Percentiles rank a stretch among this genome's conserved stretches.
These are phyloP conservation scores for Mesotaenium endlicherianum DNA, from an alignment of 139 green algal genomes.

Conservation along the genomic window DNA sequence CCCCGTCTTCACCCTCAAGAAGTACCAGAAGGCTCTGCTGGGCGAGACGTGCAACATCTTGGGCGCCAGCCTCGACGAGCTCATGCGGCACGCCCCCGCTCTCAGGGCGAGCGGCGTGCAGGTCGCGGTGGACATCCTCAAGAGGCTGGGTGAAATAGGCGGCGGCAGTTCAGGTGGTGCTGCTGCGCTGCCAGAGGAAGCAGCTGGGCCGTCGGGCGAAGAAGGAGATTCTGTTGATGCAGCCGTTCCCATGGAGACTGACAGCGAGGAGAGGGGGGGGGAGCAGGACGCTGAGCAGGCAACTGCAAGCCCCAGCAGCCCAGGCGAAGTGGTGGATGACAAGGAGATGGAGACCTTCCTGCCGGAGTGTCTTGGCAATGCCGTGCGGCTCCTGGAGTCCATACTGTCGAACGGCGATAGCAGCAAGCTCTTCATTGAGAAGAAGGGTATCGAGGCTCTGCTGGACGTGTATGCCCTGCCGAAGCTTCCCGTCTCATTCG, in stretches of 20 bases:
- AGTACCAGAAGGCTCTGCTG: conserved; percentile 59
- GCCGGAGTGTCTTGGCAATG: conserved; percentile 69
- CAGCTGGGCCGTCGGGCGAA: background rate
- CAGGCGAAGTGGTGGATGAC: background rate
- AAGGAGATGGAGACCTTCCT: conserved; percentile 59
- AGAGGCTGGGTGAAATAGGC: conserved; percentile 61
- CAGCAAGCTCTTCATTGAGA: conserved; percentile 72
- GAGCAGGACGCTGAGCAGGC: background rate
- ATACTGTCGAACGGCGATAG: conserved; percentile 68
- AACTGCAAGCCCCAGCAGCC: background rate
- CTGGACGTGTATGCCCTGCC: conserved; percentile 74
- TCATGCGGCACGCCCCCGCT: conserved; percentile 79
- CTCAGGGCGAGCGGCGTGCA: conserved; percentile 69
- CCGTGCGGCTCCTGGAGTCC: conserved; percentile 78
- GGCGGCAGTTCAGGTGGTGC: background rate
- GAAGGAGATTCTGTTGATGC: background rate
- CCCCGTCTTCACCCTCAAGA: conserved; percentile 73
- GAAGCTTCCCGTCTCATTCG: conserved; percentile 73
- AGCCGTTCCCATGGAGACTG: conserved; percentile 36
- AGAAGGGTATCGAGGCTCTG: conserved; percentile 72
- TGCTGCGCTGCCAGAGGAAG: background rate
- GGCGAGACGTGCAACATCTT: conserved; percentile 77
- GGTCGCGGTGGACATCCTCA: conserved; percentile 70
- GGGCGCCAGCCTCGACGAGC: conserved; percentile 82
- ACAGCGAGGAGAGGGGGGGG: conserved; percentile 21